Conservation (phyloP, 805 yeast genomes). For the Pichia heedii region DNA sequence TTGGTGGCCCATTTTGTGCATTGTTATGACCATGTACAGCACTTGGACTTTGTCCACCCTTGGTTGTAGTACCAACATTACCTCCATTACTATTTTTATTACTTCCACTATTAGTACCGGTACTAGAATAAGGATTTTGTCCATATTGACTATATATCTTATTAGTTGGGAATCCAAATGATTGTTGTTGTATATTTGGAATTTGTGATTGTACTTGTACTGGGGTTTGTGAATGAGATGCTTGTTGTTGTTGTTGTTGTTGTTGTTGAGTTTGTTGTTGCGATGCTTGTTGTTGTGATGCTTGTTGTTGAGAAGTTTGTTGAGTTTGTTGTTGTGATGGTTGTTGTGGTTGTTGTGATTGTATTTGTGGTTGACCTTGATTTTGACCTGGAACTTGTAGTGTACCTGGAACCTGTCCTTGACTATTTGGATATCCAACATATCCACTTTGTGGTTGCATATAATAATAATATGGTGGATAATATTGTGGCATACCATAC, state of each 20-base stretch:
- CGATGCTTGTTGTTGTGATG: constrained; percentile 2
- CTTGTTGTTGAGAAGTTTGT: constrained; percentile 15
- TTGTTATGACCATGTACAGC: too few relatives aligned
- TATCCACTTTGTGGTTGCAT: constrained; percentile 11
- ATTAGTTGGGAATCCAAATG: constrained; percentile 18
- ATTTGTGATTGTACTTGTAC: constrained; percentile 8
- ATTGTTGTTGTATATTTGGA: constrained; percentile 5
- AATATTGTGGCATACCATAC: constrained; percentile 24
- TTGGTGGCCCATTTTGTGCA: too few relatives aligned
- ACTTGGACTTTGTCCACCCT: constrained; percentile 5
- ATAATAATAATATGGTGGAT: constrained; percentile 26
- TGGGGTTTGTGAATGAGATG: constrained; percentile 9
- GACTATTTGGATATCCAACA: constrained; percentile 11
- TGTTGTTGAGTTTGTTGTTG: constrained; percentile 10
- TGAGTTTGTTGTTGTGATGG: constrained; percentile 6
- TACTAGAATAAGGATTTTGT: constrained; percentile 4
- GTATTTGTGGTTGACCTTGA: constrained; percentile 12
- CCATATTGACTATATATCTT: constrained; percentile 24
- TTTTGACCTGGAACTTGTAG: constrained; percentile 10
- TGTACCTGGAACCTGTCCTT: constrained; percentile 17
- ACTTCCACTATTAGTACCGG: not conserved
- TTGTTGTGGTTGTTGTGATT: constrained; percentile 13
- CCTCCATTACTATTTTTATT: constrained; percentile 5
- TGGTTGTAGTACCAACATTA: constrained; percentile 7
- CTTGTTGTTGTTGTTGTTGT: constrained; percentile 8